phyloP scores from a whole-genome alignment of 1,284 basidiomycete genomes.

The Melampsora americana region DNA sequence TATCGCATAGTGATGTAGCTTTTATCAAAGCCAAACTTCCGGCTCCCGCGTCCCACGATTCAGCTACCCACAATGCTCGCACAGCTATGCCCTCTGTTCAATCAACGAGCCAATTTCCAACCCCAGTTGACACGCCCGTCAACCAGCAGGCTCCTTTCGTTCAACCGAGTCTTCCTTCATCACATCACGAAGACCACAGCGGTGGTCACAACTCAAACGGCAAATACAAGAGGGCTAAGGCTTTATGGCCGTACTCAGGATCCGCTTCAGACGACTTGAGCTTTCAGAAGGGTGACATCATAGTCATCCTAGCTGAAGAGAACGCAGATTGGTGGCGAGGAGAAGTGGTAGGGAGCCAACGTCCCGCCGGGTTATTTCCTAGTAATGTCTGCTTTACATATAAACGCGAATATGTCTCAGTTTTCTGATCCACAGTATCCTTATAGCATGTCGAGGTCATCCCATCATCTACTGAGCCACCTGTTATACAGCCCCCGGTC shows the following conservation, averaged over 20 bases:
- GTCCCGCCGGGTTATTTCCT: conserved; percentile 22
- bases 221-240: conserved; percentile 20
- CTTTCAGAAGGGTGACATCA: conserved; percentile 39
- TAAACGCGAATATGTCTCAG: not conserved
- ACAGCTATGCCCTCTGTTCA: not conserved
- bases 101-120: not conserved
- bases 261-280: conserved; percentile 31
- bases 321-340: conserved; percentile 43
- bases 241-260: conserved; percentile 30
- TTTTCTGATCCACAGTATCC: not conserved
- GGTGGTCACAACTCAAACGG: not conserved
- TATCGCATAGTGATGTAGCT: conserved; percentile 2
- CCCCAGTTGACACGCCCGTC: not conserved
- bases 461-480: not conserved
- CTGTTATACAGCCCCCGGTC: not conserved
- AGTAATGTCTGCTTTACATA: conserved; percentile 21
- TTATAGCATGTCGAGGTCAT: not conserved
- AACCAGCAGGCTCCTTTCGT: not conserved
- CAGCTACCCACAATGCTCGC: not conserved
- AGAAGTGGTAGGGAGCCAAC: conserved; percentile 15
- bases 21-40: conserved; percentile 22
- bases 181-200: not conserved
- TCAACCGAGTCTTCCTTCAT: not conserved
- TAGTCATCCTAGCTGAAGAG: conserved; percentile 30
- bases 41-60: not conserved